Evolutionary conservation across 352 stramenopile genomes (phyloP).

Genomic region (Salisapilia sapeloensis): DNA sequence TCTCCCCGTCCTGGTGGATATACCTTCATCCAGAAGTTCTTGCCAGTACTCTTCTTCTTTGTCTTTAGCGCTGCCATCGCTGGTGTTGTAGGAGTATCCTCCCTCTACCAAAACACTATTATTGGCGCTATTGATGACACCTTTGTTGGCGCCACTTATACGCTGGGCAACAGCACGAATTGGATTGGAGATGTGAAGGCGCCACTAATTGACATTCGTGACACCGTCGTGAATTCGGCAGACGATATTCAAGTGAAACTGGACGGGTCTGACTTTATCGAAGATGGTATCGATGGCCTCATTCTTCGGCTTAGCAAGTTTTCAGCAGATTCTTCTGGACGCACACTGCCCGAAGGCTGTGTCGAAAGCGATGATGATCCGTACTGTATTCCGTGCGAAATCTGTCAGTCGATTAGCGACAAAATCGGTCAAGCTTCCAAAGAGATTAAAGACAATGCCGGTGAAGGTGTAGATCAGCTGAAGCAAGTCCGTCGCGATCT

Average conservation of each 20-base stretch:
- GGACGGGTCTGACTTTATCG: conserved; percentile 21
- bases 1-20: conserved; percentile 37
- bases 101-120: conserved; percentile 38
- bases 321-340: conserved; percentile 6
- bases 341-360: conserved; percentile 16
- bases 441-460: conserved; percentile 21
- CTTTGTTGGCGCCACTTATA: conserved; percentile 18
- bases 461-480: conserved; percentile 11
- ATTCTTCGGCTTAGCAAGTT: conserved; percentile 13
- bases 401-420: conserved; percentile 19
- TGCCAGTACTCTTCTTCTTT: conserved; percentile 43
- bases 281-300: conserved; percentile 12
- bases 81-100: conserved; percentile 19
- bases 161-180: conserved; percentile 12
- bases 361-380: conserved; percentile 3
- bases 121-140: conserved; percentile 18
- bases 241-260: conserved; percentile 12
- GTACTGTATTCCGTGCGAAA: conserved; percentile 14
- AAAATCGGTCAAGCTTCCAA: conserved; percentile 7
- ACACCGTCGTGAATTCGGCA: conserved; percentile 16
- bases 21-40: conserved; percentile 47
- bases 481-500: conserved; percentile 13
- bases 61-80: conserved; percentile 33
- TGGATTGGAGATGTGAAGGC: conserved; percentile 23
- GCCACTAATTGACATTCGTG: conserved; percentile 21